Evolutionary conservation across 2,329 filamentous ascomycete species (phyloP), one percentile per base, ranked within the genome.

Genomic region (Trichoderma endophyticum): DNA sequence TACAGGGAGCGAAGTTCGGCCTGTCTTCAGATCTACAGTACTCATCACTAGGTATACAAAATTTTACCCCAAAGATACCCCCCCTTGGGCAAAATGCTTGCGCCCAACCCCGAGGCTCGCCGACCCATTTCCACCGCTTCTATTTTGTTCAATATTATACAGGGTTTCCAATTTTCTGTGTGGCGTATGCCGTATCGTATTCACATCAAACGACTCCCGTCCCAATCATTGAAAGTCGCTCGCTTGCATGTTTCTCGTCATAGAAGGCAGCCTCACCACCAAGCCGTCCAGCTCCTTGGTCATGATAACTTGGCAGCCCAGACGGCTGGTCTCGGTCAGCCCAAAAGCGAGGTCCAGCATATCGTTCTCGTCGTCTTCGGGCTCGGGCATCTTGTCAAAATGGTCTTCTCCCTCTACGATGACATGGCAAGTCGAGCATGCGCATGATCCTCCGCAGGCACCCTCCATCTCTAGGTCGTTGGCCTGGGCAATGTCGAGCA

Each of bases 401-500:
- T 90, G 88, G 5, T 88, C 88, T 59, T 93, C 89, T 78, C 92
- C 90, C 72, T 89, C 82, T 48, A 97, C 92, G 74, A 97, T 94
- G 71, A 97, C 91, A 83, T 97, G 94, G 84, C 94, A 97, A 6
- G 94, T 97, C 71, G 93, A 96, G 84, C 94, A 97, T 70, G 94
- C 94, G 82, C 94, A 97, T 39, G 93, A 96, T 26, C 94, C 96
- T 76, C 96, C 96, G 79, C 96, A 99, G 14, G 96, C 96, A 73
- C 96, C 95, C 86, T 99, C 96, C 95, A 99, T 98, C 82, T 99
- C 96, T 56, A 99, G 85, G 79, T 98, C 95, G 82, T 98, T 89
- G 60, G 92, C 93, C 81, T 98, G 95, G 26, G 95, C 96, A 78
- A 99, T 95, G 79, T 98, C 95, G 70, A 99, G 87, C 69, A 99